phyloP scores from a whole-genome alignment of 305 asterid species.

The Solanum hybrid region DNA sequence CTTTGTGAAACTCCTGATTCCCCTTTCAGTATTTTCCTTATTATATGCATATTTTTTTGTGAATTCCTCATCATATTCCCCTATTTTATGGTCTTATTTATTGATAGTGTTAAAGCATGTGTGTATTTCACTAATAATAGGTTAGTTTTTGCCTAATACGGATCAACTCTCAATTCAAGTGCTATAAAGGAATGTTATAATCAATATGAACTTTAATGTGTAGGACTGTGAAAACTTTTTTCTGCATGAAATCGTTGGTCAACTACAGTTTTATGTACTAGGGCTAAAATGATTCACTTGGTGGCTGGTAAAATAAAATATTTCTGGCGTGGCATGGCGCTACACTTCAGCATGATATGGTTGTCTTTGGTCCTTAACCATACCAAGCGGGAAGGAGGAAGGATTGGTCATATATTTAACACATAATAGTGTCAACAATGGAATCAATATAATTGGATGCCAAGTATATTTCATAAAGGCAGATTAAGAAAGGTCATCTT shows the following conservation, averaged over 20 bases:
- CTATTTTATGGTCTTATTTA: not conserved
- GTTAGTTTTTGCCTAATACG: not conserved
- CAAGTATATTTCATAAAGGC: not conserved
- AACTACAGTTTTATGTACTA: not conserved
- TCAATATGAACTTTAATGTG: not conserved
- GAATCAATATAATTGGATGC: not conserved
- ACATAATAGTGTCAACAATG: not conserved
- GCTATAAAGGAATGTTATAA: not conserved
- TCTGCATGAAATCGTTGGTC: not conserved
- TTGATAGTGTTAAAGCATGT: not conserved
- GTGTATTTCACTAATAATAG: not conserved
- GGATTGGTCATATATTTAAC: not conserved
- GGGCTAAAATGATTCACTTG: not conserved
- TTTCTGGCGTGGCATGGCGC: not conserved
- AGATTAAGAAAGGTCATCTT: not conserved
- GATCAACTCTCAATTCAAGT: not conserved
- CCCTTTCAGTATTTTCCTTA: not conserved
- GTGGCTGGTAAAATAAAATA: not conserved
- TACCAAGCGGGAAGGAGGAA: not conserved
- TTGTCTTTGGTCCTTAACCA: not conserved
- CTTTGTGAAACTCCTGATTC: not conserved
- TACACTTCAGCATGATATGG: not conserved
- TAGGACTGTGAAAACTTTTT: not conserved
- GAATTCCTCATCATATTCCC: not conserved
- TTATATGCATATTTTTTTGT: not conserved